Evolutionary conservation across 495 filamentous ascomycete genomes (phyloP), one percentile per base, ranked within the genome.

Genomic region (Pyrenopolyporus hunteri): DNA sequence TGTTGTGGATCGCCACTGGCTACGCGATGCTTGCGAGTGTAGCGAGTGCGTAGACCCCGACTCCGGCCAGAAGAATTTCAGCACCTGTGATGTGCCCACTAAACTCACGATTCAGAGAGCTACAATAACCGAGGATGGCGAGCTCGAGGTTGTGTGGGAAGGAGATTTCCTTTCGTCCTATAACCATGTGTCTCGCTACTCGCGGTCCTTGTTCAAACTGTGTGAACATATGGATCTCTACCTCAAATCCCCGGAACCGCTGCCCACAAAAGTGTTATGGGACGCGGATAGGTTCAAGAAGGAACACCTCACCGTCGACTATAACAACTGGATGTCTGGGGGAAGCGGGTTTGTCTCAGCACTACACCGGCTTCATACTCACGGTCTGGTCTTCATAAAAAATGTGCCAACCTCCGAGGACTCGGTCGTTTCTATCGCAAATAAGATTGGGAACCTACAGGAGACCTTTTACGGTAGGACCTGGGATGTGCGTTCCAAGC

Each of bases 401-500:
- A 79, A 82, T 35, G 86, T 94, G 19, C 91, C 92, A 0, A 70
- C 78, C 7, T 75, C 83, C 6, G 86, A 87, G 22, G 74, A 81
- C 20, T 78, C 85, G 36, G 87, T 96, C 6, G 80, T 83, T 53
- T 74, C 76, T 32, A 84, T 98, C 37, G 89, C 85, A 2, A 76
- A 75, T 6, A 80, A 86, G 25, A 89, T 97, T 51, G 92, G 92
- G 0, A 80, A 81, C 0, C 65, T 96, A 8, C 86, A 90, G 48
- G 84, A 89, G 60, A 89, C 91, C 11, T 94, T 98, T 70, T 97
- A 97, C 74, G 93, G 93, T 26, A 72, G 74, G 36, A 96, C 91
- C 1, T 97, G 91, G 89, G 90, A 97, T 73, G 93, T 98, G 20
- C 84, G 81, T 48, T 87, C 81, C 6, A 85, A 92, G 26, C 85